Evolutionary conservation across 2,329 filamentous ascomycete species (phyloP), one percentile per base, ranked within the genome.

Genomic region (Endoconidiophora polonica): DNA sequence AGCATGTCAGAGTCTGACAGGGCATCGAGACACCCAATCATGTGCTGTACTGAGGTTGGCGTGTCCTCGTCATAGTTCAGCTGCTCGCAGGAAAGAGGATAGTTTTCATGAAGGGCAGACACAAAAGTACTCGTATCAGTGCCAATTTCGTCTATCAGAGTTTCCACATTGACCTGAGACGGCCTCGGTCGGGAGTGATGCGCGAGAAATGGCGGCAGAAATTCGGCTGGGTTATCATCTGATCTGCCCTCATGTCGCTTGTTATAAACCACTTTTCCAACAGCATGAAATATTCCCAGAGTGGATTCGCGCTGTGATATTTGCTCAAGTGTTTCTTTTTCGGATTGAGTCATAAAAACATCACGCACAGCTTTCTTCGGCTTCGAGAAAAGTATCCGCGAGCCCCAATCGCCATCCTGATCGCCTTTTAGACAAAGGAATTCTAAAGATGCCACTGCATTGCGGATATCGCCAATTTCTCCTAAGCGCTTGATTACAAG

Each of bases 241-340:
- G 41, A 5, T 16, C 39, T 33, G n/a, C 38, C 42, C 12, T 53
- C 44, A 23, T 54, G 46, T 43, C 91, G 76, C 62, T 95, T 98
- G 67, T 98, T 98, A 67, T 96, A 94, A 1, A 96, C 81, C 2
- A 98, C 85, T 61, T 91, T 95, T 3, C 90, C 91, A 10, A 96
- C 84, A 0, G 91, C 87, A 62, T 98, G 91, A 60, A 98, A 98
- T 46, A 98, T 86, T 1, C 90, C 91, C 2, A 98, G 69, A 55
- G 82, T 94, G 14, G 84, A 81, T 65, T 96, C 91, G 50, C 91
- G 77, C 59, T 88, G 86, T 1, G 84, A 86, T 20, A 96, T 76
- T 53, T 91, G 68, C 59, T 86, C 78, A 7, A 96, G 65, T 4
- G 79, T 88, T 55, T 93, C 82, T 52, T 76, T 70, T 62, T 96